Evolutionary conservation across 2,329 filamentous ascomycete species (phyloP).

Genomic region (Corniculantispora saksenae): DNA sequence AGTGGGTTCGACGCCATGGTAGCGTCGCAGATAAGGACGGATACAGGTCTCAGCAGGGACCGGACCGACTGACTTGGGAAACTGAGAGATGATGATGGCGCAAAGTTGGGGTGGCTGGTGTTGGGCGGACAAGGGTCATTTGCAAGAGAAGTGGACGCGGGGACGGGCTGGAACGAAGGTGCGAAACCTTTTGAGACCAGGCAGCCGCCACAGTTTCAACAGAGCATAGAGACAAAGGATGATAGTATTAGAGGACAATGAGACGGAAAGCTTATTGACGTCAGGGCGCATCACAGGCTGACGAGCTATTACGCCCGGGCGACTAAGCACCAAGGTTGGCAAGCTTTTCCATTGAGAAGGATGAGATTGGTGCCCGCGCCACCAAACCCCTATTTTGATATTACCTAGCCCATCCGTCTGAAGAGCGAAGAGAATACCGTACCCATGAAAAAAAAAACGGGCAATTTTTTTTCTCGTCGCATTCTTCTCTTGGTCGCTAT

Average conservation of each 20-base stretch:
- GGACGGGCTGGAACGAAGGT: no score
- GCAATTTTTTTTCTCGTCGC: background rate
- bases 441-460: slow-evolving; percentile 10
- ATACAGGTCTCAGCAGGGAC: background rate
- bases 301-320: background rate
- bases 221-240: background rate
- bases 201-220: background rate
- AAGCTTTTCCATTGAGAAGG: no score
- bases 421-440: slow-evolving; percentile 1
- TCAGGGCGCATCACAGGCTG: background rate
- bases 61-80: slow-evolving; percentile 4
- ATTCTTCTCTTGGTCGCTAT: background rate
- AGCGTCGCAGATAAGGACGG: slow-evolving; percentile 2
- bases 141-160: no score
- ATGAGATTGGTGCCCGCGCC: background rate
- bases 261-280: background rate
- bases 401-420: slow-evolving; percentile 3
- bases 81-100: background rate
- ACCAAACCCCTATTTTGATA: background rate
- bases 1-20: background rate
- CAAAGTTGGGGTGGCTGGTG: background rate
- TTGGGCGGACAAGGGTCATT: background rate
- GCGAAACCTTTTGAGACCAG: no score
- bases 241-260: background rate
- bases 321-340: background rate